Evolutionary conservation across 805 yeast genomes (phyloP).

Genomic region (Ogataea methanolica): DNA sequence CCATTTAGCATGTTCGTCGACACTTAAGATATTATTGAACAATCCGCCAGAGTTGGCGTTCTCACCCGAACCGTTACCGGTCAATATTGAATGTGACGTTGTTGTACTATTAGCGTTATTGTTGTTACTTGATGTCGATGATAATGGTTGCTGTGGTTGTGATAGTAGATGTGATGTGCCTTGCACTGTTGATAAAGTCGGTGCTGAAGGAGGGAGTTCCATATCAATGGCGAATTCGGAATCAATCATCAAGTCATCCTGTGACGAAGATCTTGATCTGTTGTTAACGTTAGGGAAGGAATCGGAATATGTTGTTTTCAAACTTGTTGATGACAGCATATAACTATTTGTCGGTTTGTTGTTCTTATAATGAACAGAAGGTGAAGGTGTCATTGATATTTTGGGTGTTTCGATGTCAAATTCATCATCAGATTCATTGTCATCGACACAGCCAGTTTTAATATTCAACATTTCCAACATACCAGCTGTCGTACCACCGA

Average conservation of each 20-base stretch:
- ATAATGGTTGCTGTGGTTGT: too few relatives aligned
- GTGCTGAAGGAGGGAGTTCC: slow-evolving; percentile 30
- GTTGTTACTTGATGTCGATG: too few relatives aligned
- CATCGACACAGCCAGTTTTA: slow-evolving; percentile 84
- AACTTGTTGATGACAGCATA: slow-evolving; percentile 11
- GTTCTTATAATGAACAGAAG: slow-evolving; percentile 7
- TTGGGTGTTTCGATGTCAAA: slow-evolving; percentile 81
- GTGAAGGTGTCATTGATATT: slow-evolving; percentile 13
- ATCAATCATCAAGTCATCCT: slow-evolving; percentile 26
- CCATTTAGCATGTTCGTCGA: slow-evolving; percentile 82
- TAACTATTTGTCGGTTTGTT: slow-evolving; percentile 5
- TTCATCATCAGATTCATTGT: slow-evolving; percentile 85
- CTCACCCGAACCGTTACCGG: not conserved
- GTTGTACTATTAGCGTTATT: too few relatives aligned
- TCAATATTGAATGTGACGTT: not conserved
- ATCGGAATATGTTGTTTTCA: slow-evolving; percentile 22
- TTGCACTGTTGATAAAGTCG: slow-evolving; percentile 19
- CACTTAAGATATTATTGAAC: slow-evolving; percentile 28
- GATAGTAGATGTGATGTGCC: not conserved
- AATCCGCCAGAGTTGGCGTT: slow-evolving; percentile 15
- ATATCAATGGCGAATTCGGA: slow-evolving; percentile 31
- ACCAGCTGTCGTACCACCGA: slow-evolving; percentile 98
- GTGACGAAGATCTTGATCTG: slow-evolving; percentile 23
- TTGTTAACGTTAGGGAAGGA: slow-evolving; percentile 3
- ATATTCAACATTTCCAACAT: slow-evolving; percentile 95